Conservation (phyloP, 2,329 filamentous ascomycete genomes). For the Fusarium odoratissimum region DNA sequence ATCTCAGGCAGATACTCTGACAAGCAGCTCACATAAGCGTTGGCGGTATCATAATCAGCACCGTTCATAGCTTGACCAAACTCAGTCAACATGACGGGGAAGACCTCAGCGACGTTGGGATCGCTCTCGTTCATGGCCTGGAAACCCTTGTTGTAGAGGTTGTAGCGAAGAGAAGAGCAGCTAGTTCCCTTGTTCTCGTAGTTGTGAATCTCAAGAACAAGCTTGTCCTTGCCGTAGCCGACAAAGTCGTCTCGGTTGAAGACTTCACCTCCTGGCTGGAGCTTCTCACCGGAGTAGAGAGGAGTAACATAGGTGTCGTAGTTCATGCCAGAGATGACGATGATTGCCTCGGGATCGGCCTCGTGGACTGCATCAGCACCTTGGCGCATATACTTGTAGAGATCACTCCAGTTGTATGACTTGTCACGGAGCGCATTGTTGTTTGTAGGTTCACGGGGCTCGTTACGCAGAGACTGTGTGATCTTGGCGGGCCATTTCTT, state of each 20-base stretch:
- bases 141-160: slow-evolving; percentile 64
- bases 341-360: slow-evolving; percentile 63
- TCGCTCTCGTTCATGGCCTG: slow-evolving; percentile 58
- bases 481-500: slow-evolving; percentile 40
- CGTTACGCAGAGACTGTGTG: slow-evolving; percentile 60
- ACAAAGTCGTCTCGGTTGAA: slow-evolving; percentile 61
- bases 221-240: slow-evolving; percentile 61
- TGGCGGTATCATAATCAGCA: slow-evolving; percentile 53
- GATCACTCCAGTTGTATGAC: slow-evolving; percentile 66
- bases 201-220: slow-evolving; percentile 71
- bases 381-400: slow-evolving; percentile 63
- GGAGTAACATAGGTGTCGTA: slow-evolving; percentile 67
- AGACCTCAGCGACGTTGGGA: slow-evolving; percentile 51
- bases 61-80: slow-evolving; percentile 65
- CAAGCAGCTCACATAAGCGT: slow-evolving; percentile 64
- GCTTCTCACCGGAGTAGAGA: slow-evolving; percentile 59
- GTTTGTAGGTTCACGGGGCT: slow-evolving; percentile 59
- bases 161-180: slow-evolving; percentile 59
- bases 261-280: slow-evolving; percentile 58
- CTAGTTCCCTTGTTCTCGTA: slow-evolving; percentile 63
- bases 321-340: slow-evolving; percentile 69
- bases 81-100: slow-evolving; percentile 60
- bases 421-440: slow-evolving; percentile 43
- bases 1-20: slow-evolving; percentile 59
- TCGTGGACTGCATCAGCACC: slow-evolving; percentile 62